phyloP scores from a whole-genome alignment of 306 rosid species.

The Trifolium pratense region DNA sequence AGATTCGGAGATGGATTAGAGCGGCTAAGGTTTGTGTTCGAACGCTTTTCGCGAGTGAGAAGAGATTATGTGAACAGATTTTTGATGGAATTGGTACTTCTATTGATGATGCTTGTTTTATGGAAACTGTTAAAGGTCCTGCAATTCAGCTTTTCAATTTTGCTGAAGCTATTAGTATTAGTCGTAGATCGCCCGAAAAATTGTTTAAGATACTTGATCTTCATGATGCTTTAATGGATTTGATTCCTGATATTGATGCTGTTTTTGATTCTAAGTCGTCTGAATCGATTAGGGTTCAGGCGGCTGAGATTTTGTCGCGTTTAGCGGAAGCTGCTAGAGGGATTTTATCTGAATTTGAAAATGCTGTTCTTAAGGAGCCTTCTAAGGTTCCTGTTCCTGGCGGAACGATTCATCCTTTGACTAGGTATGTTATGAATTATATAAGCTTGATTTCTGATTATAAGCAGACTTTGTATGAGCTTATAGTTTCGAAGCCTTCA shows the following conservation, averaged over 20 bases:
- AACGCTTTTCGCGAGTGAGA: slow-evolving; percentile 83
- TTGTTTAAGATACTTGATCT: slow-evolving; percentile 89
- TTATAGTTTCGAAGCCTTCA: slow-evolving; percentile 90
- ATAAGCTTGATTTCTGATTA: slow-evolving; percentile 91
- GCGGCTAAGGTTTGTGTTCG: slow-evolving; percentile 87
- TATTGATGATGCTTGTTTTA: slow-evolving; percentile 88
- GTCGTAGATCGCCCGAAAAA: slow-evolving; percentile 93
- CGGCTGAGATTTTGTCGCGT: slow-evolving; percentile 88
- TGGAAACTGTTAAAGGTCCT: slow-evolving; percentile 94
- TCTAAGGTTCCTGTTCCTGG: slow-evolving; percentile 93
- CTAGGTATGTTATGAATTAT: slow-evolving; percentile 97
- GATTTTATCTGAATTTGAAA: slow-evolving; percentile 89
- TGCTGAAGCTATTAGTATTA: slow-evolving; percentile 89
- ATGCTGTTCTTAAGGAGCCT: slow-evolving; percentile 88
- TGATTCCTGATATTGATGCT: slow-evolving; percentile 83
- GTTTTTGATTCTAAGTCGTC: slow-evolving; percentile 91
- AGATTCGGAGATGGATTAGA: slow-evolving; percentile 91
- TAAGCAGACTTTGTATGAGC: slow-evolving; percentile 78
- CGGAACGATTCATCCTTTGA: slow-evolving; percentile 95
- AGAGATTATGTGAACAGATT: slow-evolving; percentile 85
- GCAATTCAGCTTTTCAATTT: slow-evolving; percentile 92
- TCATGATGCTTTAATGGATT: slow-evolving; percentile 83
- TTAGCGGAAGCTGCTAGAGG: slow-evolving; percentile 97
- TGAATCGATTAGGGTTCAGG: slow-evolving; percentile 82
- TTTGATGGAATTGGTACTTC: slow-evolving; percentile 78